Percentiles rank a stretch among this genome's conserved stretches.
These are phyloP conservation scores for Oryza coarctata DNA, from an alignment of 176 grass and related monocot species.

Conservation along the genomic window DNA sequence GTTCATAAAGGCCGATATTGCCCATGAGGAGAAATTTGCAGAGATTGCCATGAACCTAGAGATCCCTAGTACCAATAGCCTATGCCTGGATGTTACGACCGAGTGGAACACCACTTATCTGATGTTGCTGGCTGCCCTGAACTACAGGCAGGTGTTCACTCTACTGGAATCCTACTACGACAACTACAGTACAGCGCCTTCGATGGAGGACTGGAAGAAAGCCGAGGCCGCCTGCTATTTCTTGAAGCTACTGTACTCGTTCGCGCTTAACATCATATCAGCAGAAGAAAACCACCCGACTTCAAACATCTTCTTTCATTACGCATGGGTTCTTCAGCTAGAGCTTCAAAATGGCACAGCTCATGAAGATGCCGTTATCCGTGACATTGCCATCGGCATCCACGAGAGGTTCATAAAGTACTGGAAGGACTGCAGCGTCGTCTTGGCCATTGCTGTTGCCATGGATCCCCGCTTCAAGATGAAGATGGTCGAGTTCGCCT, in stretches of 20 bases:
- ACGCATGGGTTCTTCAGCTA: constrained; percentile 47
- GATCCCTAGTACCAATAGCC: constrained; percentile 41
- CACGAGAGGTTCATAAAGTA: constrained; percentile 50
- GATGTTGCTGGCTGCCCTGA: constrained; percentile 48
- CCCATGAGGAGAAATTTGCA: constrained; percentile 43
- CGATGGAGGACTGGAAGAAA: constrained; percentile 49
- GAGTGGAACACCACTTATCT: constrained; percentile 59
- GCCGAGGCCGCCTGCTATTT: constrained; percentile 38
- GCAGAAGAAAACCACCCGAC: constrained; percentile 21
- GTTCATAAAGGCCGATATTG: constrained; percentile 46
- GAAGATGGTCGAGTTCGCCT: constrained; percentile 53
- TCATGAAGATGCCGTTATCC: constrained; percentile 27
- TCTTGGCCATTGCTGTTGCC: constrained; percentile 49
- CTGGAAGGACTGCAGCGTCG: constrained; percentile 56
- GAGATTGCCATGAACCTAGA: constrained; percentile 32
- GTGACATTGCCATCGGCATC: constrained; percentile 37
- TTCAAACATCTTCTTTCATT: constrained; percentile 56
- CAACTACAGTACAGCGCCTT: constrained; percentile 48
- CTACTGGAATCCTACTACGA: constrained; percentile 40
- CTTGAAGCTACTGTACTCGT: constrained; percentile 51
- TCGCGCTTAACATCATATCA: constrained; percentile 35
- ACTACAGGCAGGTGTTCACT: constrained; percentile 51
- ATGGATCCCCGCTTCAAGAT: constrained; percentile 64
- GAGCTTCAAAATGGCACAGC: constrained; percentile 30
- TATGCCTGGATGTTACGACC: constrained; percentile 51